Evolutionary conservation across 495 filamentous ascomycete species (phyloP).

Genomic region (Xylaria telfairii): DNA sequence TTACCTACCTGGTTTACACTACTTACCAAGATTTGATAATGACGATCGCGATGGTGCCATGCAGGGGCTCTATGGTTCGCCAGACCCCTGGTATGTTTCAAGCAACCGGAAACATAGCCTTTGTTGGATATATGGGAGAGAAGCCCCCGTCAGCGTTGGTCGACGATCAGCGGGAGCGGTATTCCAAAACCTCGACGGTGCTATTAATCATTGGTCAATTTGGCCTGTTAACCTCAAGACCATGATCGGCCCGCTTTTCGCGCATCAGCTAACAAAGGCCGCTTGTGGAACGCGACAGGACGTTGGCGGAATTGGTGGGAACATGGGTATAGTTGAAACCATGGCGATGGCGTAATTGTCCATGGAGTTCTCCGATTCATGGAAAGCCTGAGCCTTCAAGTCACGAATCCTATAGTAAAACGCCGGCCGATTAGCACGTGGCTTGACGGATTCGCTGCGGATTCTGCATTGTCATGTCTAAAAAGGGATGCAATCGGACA

Average conservation of each 20-base stretch:
- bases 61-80: not conserved
- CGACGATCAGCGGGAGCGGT: not conserved
- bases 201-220: conserved; percentile 3
- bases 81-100: conserved; percentile 11
- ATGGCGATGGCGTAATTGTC: not conserved
- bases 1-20: conserved; percentile 2
- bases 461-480: not conserved
- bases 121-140: conserved; percentile 1
- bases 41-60: conserved; percentile 4
- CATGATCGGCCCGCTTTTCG: conserved; percentile 6
- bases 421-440: not conserved
- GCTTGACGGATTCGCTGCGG: conserved; percentile 14
- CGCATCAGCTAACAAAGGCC: not conserved
- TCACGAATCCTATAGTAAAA: not conserved
- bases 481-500: not conserved
- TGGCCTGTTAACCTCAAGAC: not conserved
- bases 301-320: not conserved
- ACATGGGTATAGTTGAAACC: not conserved
- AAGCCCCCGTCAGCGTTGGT: not conserved
- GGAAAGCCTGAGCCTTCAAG: not conserved
- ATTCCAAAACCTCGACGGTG: conserved; percentile 16
- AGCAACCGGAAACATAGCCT: not conserved
- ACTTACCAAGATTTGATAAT: conserved; percentile 3
- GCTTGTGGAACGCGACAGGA: conserved; percentile 1
- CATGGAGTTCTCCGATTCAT: not conserved